Evolutionary conservation across 2,329 filamentous ascomycete species (phyloP), one percentile per base, ranked within the genome.

Genomic region (Fusarium setosum): DNA sequence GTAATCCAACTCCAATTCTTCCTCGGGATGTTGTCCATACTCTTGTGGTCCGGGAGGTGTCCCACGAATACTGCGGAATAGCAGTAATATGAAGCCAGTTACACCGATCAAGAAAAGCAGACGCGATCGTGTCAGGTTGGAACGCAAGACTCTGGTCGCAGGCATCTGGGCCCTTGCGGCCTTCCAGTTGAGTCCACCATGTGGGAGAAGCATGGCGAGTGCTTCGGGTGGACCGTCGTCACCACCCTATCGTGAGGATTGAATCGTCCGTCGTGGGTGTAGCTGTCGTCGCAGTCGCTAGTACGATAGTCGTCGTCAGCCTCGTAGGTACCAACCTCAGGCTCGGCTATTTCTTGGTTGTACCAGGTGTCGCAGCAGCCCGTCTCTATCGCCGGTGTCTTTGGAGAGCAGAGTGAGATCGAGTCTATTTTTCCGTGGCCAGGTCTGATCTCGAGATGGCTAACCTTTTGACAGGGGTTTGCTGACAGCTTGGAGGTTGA

Each of bases 161-260:
- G 94, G 93, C 71, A 97, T 82, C 74, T 88, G 87, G 73, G 92
- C 86, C 82, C 88, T 92, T 70, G 94, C 91, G 69, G 92, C 91
- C 84, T 97, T 97, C 94, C 95, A 98, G 78, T 89, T 94, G 75
- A 95, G 86, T 77, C 93, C 92, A 78, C 92, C 92, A 77, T 92
- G 97, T 68, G 93, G 92, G 72, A 96, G 88, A 82, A 97, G 88
- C 94, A 97, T 97, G 65, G 69, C 83, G 75, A 76, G 75, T 73
- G 75, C 75, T 61, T 66, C 57, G 41, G 48, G 56, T 49, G 57
- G 51, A 48, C 48, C 57, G 58, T 65, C 32, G 58, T 65, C 58
- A 59, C 61, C 67, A 60, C 59, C 59, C 51, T 65, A 59, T 60
- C 51, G 47, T 29, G 38, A 20, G 44, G 35, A 15, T 51, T 47